Conservation (phyloP, 73 alveolate species). For the Loxodes magnus region DNA sequence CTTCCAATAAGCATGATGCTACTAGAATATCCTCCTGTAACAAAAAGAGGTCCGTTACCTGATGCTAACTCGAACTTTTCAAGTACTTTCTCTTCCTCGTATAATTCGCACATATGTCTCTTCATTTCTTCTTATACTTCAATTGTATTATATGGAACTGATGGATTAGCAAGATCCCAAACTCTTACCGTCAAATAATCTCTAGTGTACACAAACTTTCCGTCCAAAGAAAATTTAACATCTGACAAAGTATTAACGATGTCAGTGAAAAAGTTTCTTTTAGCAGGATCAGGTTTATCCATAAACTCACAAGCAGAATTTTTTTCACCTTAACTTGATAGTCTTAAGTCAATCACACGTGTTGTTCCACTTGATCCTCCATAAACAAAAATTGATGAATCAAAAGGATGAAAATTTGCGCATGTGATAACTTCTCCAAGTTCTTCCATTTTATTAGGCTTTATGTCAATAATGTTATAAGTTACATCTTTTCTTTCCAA, state of each 20-base stretch:
- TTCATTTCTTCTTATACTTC: constrained; percentile 50
- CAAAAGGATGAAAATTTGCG: constrained; percentile 44
- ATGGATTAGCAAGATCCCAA: constrained; percentile 61
- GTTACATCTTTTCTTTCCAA: too few relatives aligned
- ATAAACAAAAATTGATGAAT: constrained; percentile 38
- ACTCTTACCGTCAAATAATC: constrained; percentile 53
- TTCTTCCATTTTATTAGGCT: constrained; percentile 61
- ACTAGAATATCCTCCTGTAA: too few relatives aligned
- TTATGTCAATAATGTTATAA: too few relatives aligned
- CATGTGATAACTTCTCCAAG: constrained; percentile 63
- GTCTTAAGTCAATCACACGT: constrained; percentile 51
- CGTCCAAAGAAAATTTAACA: constrained; percentile 41
- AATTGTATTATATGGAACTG: constrained; percentile 38
- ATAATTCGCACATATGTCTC: constrained; percentile 54
- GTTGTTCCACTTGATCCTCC: constrained; percentile 50
- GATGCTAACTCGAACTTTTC: too few relatives aligned
- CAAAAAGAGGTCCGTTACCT: too few relatives aligned
- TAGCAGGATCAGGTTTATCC: constrained; percentile 57
- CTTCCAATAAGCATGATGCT: too few relatives aligned
- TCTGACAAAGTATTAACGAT: constrained; percentile 50
- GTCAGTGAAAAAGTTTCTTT: too few relatives aligned
- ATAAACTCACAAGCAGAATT: too few relatives aligned
- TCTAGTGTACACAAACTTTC: constrained; percentile 44
- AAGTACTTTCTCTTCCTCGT: constrained; percentile 55
- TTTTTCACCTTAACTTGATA: too few relatives aligned